Evolutionary conservation across 2,329 filamentous ascomycete species (phyloP).

Genomic region (Ophiostoma montium): DNA sequence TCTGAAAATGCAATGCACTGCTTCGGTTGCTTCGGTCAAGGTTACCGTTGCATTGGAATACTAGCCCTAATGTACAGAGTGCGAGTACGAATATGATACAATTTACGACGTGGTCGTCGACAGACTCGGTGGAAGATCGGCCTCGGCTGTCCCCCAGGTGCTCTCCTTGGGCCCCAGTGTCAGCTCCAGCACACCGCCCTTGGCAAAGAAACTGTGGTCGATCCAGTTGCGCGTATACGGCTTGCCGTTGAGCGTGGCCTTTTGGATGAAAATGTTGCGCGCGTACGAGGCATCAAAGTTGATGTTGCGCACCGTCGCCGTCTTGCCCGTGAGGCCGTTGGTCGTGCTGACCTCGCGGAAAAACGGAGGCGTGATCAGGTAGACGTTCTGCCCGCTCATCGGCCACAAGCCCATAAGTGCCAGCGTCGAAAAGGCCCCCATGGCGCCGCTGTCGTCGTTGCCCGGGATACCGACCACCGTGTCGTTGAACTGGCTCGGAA

Average conservation of each 20-base stretch:
- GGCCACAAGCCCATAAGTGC: slow-evolving; percentile 44
- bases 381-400: slow-evolving; percentile 41
- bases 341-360: slow-evolving; percentile 36
- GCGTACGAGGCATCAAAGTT: slow-evolving; percentile 35
- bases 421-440: slow-evolving; percentile 39
- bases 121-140: neutral
- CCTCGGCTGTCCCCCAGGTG: neutral
- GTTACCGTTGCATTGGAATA: too few species aligned
- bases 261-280: slow-evolving; percentile 6
- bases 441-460: slow-evolving; percentile 46
- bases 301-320: slow-evolving; percentile 35
- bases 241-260: slow-evolving; percentile 37
- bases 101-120: too few species aligned
- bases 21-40: too few species aligned
- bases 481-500: slow-evolving; percentile 46
- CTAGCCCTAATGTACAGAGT: too few species aligned
- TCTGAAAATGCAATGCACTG: too few species aligned
- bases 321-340: slow-evolving; percentile 33
- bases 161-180: neutral
- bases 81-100: too few species aligned
- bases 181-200: slow-evolving; percentile 42
- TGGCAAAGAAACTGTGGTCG: slow-evolving; percentile 13
- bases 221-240: slow-evolving; percentile 32
- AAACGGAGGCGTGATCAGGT: slow-evolving; percentile 43
- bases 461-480: slow-evolving; percentile 42